Evolutionary conservation across 2,329 filamentous ascomycete genomes (phyloP), one percentile per base, ranked within the genome.

Genomic region (Capronia coronata): DNA sequence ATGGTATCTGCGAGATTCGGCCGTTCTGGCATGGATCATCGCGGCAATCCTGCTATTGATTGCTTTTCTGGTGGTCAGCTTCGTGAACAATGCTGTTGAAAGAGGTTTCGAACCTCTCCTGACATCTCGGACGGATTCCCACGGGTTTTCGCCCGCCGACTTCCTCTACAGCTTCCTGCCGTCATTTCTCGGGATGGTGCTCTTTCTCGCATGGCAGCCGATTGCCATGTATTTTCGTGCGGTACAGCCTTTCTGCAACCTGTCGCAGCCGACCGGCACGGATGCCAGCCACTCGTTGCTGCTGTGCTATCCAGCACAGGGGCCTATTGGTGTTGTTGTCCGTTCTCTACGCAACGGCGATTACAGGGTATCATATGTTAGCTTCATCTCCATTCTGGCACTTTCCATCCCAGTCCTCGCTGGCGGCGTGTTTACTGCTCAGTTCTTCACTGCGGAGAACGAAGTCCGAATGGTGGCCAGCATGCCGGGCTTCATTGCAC

Each of bases 111-210:
- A 75, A 5, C 88, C 90, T 2, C 71, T 75, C 5, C 71, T 95
- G 1, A 70, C 74, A 8, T 80, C 83, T 0, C 71, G 73, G 2
- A 80, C 87, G 1, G 71, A 76, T 2, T 61, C 68, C 0, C 72
- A 72, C 21, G 86, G 84, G 14, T 96, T 94, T 67, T 94, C 87
- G 1, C 74, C 86, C 0, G 87, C 88, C 43, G 88, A 95, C 67
- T 96, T 96, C 68, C 70, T 95, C 43, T 96, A 89, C 70, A 80
- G 76, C 56, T 83, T 84, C 57, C 63, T 84, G 16, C 80, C 80
- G 0, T 69, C 75, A 0, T 50, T 81, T 2, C 74, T 83, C 34
- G 80, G 75, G 1, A 78, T 74, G 46, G 61, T 82, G 25, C 69
- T 82, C 37, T 79, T 82, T 62, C 75, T 83, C 18, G 66, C 72